A percentile compares a stretch with the other conserved stretches of the same genome.
These are phyloP conservation scores for Tricholoma furcatifolium DNA, from an alignment of 768 basidiomycete genomes.

Conservation along the genomic window DNA sequence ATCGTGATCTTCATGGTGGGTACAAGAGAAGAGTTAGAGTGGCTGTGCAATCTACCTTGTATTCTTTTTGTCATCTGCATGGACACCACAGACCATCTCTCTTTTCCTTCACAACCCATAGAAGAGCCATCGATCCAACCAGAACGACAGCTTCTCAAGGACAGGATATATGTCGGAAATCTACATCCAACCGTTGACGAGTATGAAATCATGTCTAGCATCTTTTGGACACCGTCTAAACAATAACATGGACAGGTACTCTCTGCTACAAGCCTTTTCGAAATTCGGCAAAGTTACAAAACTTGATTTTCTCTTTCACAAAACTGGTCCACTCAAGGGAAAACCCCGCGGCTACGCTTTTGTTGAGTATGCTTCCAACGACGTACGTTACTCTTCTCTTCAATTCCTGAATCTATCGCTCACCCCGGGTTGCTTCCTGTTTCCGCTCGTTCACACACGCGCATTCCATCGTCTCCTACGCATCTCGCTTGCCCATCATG, in stretches of 20 bases:
- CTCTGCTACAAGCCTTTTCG: slow-evolving; percentile 85
- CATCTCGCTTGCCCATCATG: background rate
- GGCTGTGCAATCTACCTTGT: slow-evolving; percentile 7
- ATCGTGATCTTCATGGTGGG: slow-evolving; percentile 86
- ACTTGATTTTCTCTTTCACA: slow-evolving; percentile 95
- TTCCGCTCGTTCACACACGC: slow-evolving; percentile 1
- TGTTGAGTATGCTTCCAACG: slow-evolving; percentile 75
- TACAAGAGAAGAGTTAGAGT: background rate
- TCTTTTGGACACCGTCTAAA: background rate
- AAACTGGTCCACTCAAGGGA: slow-evolving; percentile 82
- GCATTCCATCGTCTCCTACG: background rate
- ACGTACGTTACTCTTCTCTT: slow-evolving; percentile 55
- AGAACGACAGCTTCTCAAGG: slow-evolving; percentile 47
- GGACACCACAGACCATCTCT: slow-evolving; percentile 16
- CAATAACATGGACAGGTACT: slow-evolving; percentile 56
- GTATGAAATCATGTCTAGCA: slow-evolving; percentile 36
- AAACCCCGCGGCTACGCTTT: slow-evolving; percentile 97
- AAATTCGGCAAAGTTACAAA: slow-evolving; percentile 92
- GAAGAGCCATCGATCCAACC: slow-evolving; percentile 20
- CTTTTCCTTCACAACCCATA: slow-evolving; percentile 22
- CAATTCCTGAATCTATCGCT: slow-evolving; percentile 29
- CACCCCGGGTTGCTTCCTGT: slow-evolving; percentile 45
- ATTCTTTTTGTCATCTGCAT: slow-evolving; percentile 1
- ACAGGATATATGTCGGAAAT: slow-evolving; percentile 90
- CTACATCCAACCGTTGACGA: slow-evolving; percentile 85